These are phyloP conservation scores for Biancaea sappan DNA, from an alignment of 306 rosid genomes.

Conservation along the genomic window DNA sequence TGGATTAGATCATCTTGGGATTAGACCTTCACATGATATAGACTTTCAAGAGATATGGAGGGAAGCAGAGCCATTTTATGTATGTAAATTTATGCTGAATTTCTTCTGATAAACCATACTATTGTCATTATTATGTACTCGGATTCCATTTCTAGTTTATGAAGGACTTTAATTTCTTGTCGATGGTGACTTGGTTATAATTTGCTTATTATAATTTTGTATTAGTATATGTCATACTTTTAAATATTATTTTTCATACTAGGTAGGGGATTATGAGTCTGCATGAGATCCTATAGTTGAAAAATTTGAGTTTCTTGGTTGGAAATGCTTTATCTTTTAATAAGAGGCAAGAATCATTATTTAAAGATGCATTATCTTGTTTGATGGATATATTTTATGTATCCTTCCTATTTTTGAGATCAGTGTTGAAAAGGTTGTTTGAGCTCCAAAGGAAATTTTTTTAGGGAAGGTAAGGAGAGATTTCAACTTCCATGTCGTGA, in stretches of 20 bases:
- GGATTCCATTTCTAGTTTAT: neutral
- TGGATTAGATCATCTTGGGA: slow-evolving; percentile 74
- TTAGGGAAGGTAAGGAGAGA: slow-evolving; percentile 3
- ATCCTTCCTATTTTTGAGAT: slow-evolving; percentile 7
- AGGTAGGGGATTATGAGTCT: slow-evolving; percentile 22
- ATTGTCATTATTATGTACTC: slow-evolving; percentile 7
- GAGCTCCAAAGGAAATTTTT: slow-evolving; percentile 8
- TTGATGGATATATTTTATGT: slow-evolving; percentile 22
- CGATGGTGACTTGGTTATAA: neutral
- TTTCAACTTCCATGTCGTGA: slow-evolving; percentile 14
- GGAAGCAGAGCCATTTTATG: slow-evolving; percentile 67
- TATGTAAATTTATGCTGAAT: slow-evolving; percentile 43
- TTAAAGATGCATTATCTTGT: slow-evolving; percentile 1
- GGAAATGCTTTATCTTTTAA: slow-evolving; percentile 17
- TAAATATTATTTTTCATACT: neutral
- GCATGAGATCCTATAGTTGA: neutral
- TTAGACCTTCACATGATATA: slow-evolving; percentile 46
- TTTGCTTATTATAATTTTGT: neutral
- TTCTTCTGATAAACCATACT: slow-evolving; percentile 23
- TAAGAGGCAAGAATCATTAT: slow-evolving; percentile 12
- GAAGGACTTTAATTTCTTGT: slow-evolving; percentile 8
- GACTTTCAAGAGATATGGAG: slow-evolving; percentile 65
- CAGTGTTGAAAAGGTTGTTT: slow-evolving; percentile 11
- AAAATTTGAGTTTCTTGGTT: slow-evolving; percentile 11
- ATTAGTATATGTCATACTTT: neutral